A percentile compares a stretch with the other conserved stretches of the same genome.
phyloP scores from a whole-genome alignment of 2,329 filamentous ascomycete species.

The Calonectria pauciramosa region DNA sequence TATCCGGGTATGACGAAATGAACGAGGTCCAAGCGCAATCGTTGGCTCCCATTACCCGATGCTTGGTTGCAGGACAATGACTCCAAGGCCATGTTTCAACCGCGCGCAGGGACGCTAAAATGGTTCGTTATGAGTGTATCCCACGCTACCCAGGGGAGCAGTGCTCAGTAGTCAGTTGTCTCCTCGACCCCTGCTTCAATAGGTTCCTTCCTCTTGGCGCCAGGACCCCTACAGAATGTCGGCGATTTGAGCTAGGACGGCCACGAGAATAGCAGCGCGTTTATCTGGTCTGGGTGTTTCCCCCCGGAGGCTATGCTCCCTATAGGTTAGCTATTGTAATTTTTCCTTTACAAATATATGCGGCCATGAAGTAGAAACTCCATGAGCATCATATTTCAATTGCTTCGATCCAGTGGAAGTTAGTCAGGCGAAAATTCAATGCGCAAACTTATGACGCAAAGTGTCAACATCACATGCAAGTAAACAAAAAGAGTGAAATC shows the following conservation, averaged over 20 bases:
- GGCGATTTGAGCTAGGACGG: neutral
- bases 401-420: too few species aligned
- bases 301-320: neutral
- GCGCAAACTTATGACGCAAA: too few species aligned
- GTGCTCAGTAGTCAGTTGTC: neutral
- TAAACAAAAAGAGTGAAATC: too few species aligned
- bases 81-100: neutral
- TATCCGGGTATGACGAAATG: neutral
- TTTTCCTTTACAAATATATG: neutral
- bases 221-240: neutral
- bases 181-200: neutral
- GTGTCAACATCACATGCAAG: too few species aligned
- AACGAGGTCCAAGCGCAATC: neutral
- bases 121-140: neutral
- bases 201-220: neutral
- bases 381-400: too few species aligned
- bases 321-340: neutral
- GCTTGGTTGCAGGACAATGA: neutral
- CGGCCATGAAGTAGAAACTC: too few species aligned
- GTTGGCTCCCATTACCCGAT: too few species aligned
- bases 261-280: neutral
- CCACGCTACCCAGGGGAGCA: neutral
- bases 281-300: neutral
- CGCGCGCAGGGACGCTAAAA: neutral
- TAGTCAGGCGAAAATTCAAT: too few species aligned